These are phyloP conservation scores for Usnea hakonensis DNA, from an alignment of 495 filamentous ascomycete genomes.

Conservation along the genomic window DNA sequence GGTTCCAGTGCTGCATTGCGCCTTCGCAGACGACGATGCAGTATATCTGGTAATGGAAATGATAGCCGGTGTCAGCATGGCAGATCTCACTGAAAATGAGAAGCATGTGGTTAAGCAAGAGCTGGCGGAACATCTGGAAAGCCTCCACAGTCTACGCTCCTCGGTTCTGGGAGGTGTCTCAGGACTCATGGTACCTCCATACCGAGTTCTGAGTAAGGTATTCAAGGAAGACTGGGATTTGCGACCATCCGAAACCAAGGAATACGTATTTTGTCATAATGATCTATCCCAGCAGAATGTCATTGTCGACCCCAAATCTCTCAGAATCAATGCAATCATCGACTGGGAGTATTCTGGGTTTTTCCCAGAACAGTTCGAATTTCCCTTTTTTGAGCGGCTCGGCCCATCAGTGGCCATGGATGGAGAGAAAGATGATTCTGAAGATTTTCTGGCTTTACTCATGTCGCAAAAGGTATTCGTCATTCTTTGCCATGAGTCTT, in stretches of 20 bases:
- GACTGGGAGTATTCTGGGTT: slow-evolving; percentile 35
- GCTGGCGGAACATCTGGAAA: slow-evolving; percentile 14
- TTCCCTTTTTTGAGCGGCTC: slow-evolving; percentile 21
- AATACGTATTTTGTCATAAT: slow-evolving; percentile 33
- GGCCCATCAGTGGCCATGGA: slow-evolving; percentile 34
- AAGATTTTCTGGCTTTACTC: slow-evolving; percentile 82
- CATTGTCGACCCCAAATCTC: slow-evolving; percentile 28
- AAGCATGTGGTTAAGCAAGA: slow-evolving; percentile 13
- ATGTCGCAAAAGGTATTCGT: slow-evolving; percentile 36
- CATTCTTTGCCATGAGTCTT: slow-evolving; percentile 1
- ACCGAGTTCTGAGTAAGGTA: slow-evolving; percentile 4
- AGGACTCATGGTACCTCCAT: slow-evolving; percentile 13
- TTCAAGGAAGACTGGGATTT: slow-evolving; percentile 1
- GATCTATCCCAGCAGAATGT: slow-evolving; percentile 30
- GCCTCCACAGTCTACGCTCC: slow-evolving; percentile 7
- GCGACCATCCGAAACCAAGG: slow-evolving; percentile 1
- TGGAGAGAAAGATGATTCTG: slow-evolving; percentile 86
- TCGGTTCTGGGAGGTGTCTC: slow-evolving; percentile 9
- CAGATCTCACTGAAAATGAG: slow-evolving; percentile 5
- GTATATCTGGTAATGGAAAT: background rate
- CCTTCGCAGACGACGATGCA: slow-evolving; percentile 1
- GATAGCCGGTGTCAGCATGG: background rate
- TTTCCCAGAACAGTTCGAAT: slow-evolving; percentile 26
- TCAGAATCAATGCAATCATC: slow-evolving; percentile 30
- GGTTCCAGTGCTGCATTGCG: slow-evolving; percentile 1